Evolutionary conservation across 2,329 filamentous ascomycete genomes (phyloP).

Genomic region (Xylariaceae sp.): DNA sequence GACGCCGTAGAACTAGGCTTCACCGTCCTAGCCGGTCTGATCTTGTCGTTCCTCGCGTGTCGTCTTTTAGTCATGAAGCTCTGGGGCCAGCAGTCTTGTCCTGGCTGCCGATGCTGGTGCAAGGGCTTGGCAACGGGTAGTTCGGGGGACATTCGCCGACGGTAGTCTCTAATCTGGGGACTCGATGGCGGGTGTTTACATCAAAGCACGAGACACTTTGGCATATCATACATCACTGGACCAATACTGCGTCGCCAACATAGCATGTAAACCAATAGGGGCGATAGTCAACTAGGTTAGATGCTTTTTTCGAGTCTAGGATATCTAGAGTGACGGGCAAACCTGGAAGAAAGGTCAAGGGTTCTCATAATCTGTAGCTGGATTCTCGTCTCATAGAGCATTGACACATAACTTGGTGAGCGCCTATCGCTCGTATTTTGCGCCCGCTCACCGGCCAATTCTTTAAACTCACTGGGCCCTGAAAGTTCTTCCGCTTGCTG

Average conservation of each 20-base stretch:
- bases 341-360: neutral
- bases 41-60: too few species aligned
- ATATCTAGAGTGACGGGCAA: neutral
- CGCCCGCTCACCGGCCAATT: neutral
- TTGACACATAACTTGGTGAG: neutral
- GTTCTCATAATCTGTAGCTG: slow-evolving; percentile 1
- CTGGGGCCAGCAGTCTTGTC: too few species aligned
- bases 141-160: neutral
- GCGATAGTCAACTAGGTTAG: neutral
- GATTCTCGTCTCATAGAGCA: neutral
- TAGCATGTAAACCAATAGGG: neutral
- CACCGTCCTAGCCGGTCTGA: too few species aligned
- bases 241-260: neutral
- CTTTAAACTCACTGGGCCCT: slow-evolving; percentile 39
- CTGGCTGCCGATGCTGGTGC: too few species aligned
- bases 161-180: neutral
- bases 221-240: neutral
- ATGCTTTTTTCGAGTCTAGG: neutral
- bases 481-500: slow-evolving; percentile 93
- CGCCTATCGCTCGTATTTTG: neutral
- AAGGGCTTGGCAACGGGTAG: too few species aligned
- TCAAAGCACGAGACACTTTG: neutral
- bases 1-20: neutral
- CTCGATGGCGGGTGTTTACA: neutral
- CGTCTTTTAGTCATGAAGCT: too few species aligned